Conservation (phyloP, 345 rosid species). For the Citrus hindsii region DNA sequence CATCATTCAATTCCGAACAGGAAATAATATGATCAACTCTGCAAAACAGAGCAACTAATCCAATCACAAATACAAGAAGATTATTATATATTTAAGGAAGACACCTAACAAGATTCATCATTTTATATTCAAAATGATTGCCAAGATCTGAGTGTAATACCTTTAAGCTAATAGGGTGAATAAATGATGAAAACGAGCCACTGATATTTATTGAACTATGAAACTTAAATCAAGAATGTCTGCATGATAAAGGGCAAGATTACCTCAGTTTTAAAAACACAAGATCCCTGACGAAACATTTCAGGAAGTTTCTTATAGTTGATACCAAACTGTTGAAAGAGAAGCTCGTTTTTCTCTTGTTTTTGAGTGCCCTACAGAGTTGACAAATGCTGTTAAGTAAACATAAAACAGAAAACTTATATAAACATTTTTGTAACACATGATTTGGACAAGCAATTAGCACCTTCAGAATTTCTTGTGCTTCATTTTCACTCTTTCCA, state of each 20-base stretch:
- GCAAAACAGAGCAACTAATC: neutral
- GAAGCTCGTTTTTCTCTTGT: slow-evolving; percentile 83
- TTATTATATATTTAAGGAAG: neutral
- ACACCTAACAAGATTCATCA: neutral
- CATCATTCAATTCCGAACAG: neutral
- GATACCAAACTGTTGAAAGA: slow-evolving; percentile 69
- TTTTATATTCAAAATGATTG: neutral
- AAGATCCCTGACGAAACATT: slow-evolving; percentile 87
- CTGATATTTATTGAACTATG: neutral
- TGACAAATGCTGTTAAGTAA: neutral
- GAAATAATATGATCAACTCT: neutral
- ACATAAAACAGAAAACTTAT: neutral
- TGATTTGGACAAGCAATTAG: neutral
- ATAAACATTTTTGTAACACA: neutral
- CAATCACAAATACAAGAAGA: neutral
- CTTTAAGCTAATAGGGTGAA: neutral
- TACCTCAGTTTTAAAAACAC: slow-evolving; percentile 72
- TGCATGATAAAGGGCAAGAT: neutral
- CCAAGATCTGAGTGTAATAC: neutral
- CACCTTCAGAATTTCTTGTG: slow-evolving; percentile 67
- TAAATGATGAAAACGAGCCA: neutral
- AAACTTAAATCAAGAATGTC: neutral
- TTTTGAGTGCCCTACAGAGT: slow-evolving; percentile 64
- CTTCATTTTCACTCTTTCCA: slow-evolving; percentile 60
- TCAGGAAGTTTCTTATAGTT: slow-evolving; percentile 66